Base-by-base conservation (phyloP, 2,329 filamentous ascomycete genomes). In the Aspergillus sp. region DNA sequence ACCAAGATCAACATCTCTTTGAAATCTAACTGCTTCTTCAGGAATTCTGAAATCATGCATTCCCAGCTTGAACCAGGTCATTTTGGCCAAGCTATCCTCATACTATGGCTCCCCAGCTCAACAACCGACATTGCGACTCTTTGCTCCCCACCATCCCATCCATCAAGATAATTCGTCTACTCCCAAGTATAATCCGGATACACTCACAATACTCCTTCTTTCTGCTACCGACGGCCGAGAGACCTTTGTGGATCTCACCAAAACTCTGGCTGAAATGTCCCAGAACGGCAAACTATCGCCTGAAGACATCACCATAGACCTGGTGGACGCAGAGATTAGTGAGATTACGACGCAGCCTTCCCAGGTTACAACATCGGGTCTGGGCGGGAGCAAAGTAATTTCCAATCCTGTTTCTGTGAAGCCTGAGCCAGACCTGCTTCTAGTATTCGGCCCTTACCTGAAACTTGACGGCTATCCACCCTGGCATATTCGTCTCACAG, bases 251-350 rank as follows among this genome's bases (percentile, higher is more conserved):
- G 95, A 99, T 75, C 84, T 99, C 50, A 99, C 95, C 47, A 92
- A 93, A 71, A 98, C 96, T 1, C 82, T 99, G 22, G 87, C 94
- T 6, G 91, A 96, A 72, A 98, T 99, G 95, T 90, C 92, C 6
- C 95, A 98, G 75, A 87, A 89, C 67, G 87, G 87, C 59, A 97
- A 96, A 77, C 83, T 99, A 14, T 85, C 86, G 2, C 85, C 91
- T 0, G 82, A 86, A 32, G 93, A 99, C 72, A 93, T 99, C 70
- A 92, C 87, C 58, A 83, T 85, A 54, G 91, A 97, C 63, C 80
- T 99, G 54, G 88, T 99, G 55, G 92, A 98, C 71, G 90, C 91
- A 4, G 95, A 99, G 77, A 84, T 99, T 54, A 90, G 77, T 49
- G 85, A 87, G 59, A 84, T 84, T 54, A 76, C 70, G 16, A 71